These are phyloP conservation scores for Claviceps monticola DNA, from an alignment of 2,329 filamentous ascomycete species.

Conservation along the genomic window DNA sequence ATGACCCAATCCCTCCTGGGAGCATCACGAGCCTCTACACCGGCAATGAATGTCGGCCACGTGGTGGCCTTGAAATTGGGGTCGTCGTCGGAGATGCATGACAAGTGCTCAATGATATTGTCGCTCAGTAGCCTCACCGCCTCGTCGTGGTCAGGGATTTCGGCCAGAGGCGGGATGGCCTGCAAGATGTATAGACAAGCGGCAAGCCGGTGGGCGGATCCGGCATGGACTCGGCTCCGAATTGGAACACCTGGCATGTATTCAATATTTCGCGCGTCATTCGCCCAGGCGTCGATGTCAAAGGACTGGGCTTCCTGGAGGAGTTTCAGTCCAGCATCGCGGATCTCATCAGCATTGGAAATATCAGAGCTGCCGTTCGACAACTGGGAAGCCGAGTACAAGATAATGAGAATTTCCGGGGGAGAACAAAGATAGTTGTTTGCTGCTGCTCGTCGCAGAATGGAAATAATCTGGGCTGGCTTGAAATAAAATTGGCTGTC, in stretches of 20 bases:
- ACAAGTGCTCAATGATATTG: conserved; percentile 33
- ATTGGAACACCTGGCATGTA: conserved; percentile 20
- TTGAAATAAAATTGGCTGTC: conserved; percentile 21
- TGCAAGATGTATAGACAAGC: conserved; percentile 33
- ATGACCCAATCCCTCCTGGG: conserved; percentile 33
- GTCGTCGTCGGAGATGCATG: conserved; percentile 32
- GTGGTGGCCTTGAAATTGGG: conserved; percentile 41
- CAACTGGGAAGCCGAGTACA: conserved; percentile 28
- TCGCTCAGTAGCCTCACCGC: conserved; percentile 23
- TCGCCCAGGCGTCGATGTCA: conserved; percentile 28
- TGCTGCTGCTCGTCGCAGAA: conserved; percentile 26
- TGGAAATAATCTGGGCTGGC: conserved; percentile 21
- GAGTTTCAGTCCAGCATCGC: conserved; percentile 19
- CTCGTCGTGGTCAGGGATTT: conserved; percentile 14
- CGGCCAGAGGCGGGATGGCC: conserved; percentile 18
- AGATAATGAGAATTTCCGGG: conserved; percentile 28
- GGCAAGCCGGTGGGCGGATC: conserved; percentile 28
- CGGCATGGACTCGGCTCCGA: conserved; percentile 25
- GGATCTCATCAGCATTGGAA: conserved; percentile 15
- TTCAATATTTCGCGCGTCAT: conserved; percentile 20
- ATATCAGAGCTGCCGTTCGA: conserved; percentile 17
- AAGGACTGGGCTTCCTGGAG: conserved; percentile 24
- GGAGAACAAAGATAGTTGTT: conserved; percentile 35
- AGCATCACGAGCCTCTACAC: conserved; percentile 32
- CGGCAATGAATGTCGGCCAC: conserved; percentile 43